Evolutionary conservation across 331 rosid species (phyloP), one percentile per base, ranked within the genome.

Genomic region (Stylosanthes scabra): DNA sequence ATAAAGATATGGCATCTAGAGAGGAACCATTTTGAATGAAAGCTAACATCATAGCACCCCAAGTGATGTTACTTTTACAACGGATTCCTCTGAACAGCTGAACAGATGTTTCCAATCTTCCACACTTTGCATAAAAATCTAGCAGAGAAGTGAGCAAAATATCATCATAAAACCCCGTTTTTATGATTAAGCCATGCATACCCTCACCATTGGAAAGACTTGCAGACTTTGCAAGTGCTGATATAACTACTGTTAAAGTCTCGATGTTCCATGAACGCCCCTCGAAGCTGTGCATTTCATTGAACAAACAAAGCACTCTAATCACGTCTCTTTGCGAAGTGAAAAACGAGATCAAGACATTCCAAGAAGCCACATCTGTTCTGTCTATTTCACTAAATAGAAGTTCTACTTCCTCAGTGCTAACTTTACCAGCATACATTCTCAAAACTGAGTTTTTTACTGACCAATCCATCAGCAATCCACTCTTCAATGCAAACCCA

Each of bases 11-110:
- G 20, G 88, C 84, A 37, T 80, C 89, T 65, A 55, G 52, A n/a
- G 72, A 80, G 49, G 57, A 67, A 31, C 89, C 90, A 74, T 82
- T 86, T 29, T 78, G 91, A 82, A 84, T 70, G 44, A 82, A 78
- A 74, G 89, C 83, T 3, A 81, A 82, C 86, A 86, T 88, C 88
- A 84, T 86, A 44, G 89, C 88, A 74, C 85, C 57, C 80, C 77
- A 80, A 2, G 80, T 83, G 67, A 88, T 72, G 78, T 39, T 74
- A 68, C 83, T 84, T 70, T 73, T 78, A 45, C 1, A 55, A 14
- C 34, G 68, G 70, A 78, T 78, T 74, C 73, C 88, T 61, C 66
- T 55, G 51, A 78, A 88, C 46, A 86, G 52, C 20, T 71, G 75
- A 59, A 74, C 61, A 3, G 89, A 80, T 58, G 15, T 68, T 71